Base-by-base conservation (phyloP, 2,329 filamentous ascomycete genomes). In the Leptodontidium sp. region DNA sequence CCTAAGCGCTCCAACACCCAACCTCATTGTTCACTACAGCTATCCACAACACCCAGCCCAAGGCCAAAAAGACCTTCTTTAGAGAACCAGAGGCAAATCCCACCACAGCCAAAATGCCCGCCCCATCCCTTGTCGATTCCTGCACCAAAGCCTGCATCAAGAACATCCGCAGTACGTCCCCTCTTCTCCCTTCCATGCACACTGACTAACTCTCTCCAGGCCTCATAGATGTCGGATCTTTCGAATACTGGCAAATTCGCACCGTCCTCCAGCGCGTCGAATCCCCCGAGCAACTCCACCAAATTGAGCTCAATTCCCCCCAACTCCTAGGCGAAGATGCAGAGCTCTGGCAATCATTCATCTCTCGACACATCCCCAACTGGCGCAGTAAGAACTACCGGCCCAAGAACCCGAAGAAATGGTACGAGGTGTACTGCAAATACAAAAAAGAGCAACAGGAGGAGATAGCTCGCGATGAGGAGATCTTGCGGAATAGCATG, bases 331-430 rank as follows among this genome's bases (percentile, higher is more conserved):
- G 88, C 47, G 84, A 91, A 66, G 90, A 90, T 49, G 85, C 83
- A 24, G 91, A 94, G 74, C 83, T 95, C 70, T 98, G 95, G 95
- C 81, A 88, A 52, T 86, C 87, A 35, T 87, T 98, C 76, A 96
- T 98, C 79, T 86, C 88, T 63, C 88, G 89, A 59, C 90, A 97
- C 75, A 92, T 97, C 70, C 82, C 87, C 66, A 90, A 89, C 79
- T 80, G 81, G 71, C 84, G 89, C 52, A 81, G 82, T 57, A 88
- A 91, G 77, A 86, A 88, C 32, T 87, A 90, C 73, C 83, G 88
- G 29, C 92, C 92, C 0, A 84, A 85, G 66, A 86, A 93, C 71
- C 88, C 90, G 0, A 83, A 83, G 45, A 89, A 88, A 69, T 98
- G 94, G 94, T 88, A 90, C 77, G 88, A 91, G 66, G 85, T 97